Conservation (phyloP, 2,329 filamentous ascomycete genomes). For the Gliomastix tumulicola region DNA sequence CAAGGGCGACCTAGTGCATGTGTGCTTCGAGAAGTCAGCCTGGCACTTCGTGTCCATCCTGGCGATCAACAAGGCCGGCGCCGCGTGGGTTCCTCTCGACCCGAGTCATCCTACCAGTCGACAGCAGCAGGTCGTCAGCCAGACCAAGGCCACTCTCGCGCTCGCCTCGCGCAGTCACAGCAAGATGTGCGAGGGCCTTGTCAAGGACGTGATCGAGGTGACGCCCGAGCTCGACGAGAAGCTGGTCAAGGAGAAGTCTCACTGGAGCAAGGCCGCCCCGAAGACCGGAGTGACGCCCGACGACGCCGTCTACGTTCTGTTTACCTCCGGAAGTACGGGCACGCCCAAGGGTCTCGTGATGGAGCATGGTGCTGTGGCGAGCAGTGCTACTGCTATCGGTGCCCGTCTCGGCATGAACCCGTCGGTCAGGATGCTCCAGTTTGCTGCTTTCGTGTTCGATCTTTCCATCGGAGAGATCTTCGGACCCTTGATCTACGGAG, state of each 20-base stretch:
- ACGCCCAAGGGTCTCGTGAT: constrained; percentile 77
- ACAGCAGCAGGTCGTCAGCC: constrained; percentile 56
- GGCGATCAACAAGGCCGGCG: constrained; percentile 70
- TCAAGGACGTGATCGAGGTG: constrained; percentile 32
- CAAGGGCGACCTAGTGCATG: constrained; percentile 9
- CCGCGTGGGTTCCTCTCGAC: constrained; percentile 74
- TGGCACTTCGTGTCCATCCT: constrained; percentile 74
- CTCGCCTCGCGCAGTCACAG: constrained; percentile 56
- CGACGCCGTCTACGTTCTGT: constrained; percentile 71
- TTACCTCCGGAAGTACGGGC: constrained; percentile 71
- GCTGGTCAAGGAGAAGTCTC: too few species aligned
- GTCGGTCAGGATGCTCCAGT: constrained; percentile 2
- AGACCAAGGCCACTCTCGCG: constrained; percentile 65
- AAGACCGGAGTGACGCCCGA: constrained; percentile 28
- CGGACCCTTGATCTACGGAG: too few species aligned
- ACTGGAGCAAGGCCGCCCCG: constrained; percentile 12
- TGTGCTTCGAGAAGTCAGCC: constrained; percentile 62
- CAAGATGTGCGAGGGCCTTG: too few species aligned
- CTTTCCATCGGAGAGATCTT: constrained; percentile 15
- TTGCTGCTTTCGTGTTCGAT: constrained; percentile 3
- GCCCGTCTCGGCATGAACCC: not conserved
- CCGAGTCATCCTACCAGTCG: constrained; percentile 69
- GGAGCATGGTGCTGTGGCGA: constrained; percentile 57
- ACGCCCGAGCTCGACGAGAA: not conserved
- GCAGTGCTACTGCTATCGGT: not conserved